Conservation (phyloP, 306 rosid species). For the Medicago truncatula region MtrunA17r5.0-ANR NC_053049.1:19620001-19620500, state of each 20-base stretch:
- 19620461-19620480: conserved; percentile 68
- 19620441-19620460: conserved; percentile 24
- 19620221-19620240: conserved; percentile 23
- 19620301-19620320: conserved; percentile 27
- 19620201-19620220: conserved; percentile 12
- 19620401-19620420: background rate
- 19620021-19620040: conserved; percentile 96
- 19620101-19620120: conserved; percentile 9
- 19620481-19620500: conserved; percentile 95
- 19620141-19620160: conserved; percentile 6
- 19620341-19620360: conserved; percentile 20
- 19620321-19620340: conserved; percentile 26
- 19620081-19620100: conserved; percentile 5
- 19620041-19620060: conserved; percentile 92
- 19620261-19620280: conserved; percentile 8
- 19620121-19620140: background rate
- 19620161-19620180: conserved; percentile 14
- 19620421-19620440: conserved; percentile 21
- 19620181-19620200: background rate
- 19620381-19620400: background rate
- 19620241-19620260: background rate
- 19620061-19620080: conserved; percentile 29
- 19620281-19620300: background rate
- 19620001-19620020: conserved; percentile 96
- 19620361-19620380: background rate